These are phyloP conservation scores for Syzygium aqueum DNA, from an alignment of 345 rosid species.

Conservation along the genomic window DNA sequence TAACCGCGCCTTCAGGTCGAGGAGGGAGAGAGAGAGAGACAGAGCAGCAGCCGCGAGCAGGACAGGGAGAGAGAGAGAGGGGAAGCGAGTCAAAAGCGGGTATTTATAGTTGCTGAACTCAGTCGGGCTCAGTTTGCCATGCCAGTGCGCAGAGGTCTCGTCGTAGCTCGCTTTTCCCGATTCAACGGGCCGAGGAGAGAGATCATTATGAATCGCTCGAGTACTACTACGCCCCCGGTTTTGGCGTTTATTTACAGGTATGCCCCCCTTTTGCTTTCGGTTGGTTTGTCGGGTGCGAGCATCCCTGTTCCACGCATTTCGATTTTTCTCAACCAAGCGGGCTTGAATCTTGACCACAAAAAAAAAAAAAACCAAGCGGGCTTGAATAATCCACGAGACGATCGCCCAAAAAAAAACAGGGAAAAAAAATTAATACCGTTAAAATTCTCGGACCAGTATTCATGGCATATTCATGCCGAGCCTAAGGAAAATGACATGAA, in stretches of 20 bases:
- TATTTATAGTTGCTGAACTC: constrained; percentile 20
- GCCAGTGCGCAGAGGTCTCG: background rate
- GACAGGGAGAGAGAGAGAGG: constrained; percentile 2
- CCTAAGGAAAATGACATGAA: too few relatives aligned
- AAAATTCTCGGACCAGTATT: fast-evolving
- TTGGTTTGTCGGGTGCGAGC: background rate
- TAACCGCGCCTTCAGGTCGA: background rate
- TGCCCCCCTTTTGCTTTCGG: constrained; percentile 33
- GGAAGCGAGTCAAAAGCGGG: background rate
- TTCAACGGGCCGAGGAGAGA: background rate
- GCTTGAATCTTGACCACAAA: too few relatives aligned
- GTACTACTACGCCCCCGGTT: background rate
- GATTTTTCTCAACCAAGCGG: background rate
- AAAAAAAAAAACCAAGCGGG: too few relatives aligned
- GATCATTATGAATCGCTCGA: background rate
- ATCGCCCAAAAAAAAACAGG: background rate
- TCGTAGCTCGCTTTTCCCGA: background rate
- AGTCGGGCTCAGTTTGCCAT: background rate
- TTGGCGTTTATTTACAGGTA: constrained; percentile 6
- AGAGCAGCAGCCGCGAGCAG: background rate
- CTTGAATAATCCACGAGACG: background rate
- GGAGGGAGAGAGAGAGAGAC: background rate
- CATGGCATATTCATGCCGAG: too few relatives aligned
- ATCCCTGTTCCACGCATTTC: background rate
- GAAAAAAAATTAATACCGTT: fast-evolving